Base-by-base conservation (phyloP, 371 early-diverging fungal species). In the Capillidium rhysosporum region DNA sequence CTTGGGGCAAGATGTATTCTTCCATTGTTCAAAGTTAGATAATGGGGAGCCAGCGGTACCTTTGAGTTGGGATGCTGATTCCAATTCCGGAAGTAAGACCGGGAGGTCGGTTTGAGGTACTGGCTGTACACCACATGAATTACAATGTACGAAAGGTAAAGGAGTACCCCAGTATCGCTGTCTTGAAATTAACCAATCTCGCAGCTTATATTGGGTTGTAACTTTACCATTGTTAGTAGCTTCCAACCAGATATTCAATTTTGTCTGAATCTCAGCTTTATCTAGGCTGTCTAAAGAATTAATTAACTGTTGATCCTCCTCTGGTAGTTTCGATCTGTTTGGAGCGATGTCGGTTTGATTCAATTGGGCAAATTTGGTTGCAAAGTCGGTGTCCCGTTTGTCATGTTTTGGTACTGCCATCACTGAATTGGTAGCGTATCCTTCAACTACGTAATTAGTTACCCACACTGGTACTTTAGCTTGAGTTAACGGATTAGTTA, bases 161-260 rank as follows among this genome's bases (percentile, higher is more conserved):
- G 99, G 99, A 0, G 98, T 92, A 9, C 99, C 99, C 99, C 99
- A 99, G 61, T 90, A 92, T 28, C 99, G 76, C 66, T 98, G 98
- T 45, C 99, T 76, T 0, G 96, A 95, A 10, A 99, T 65, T 0
- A 97, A 71, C 99, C 99, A 99, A 68, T 99, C 99, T 44, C 88
- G 77, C 31, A 94, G 67, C 0, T 82, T 77, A 60, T 78, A 94
- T 70, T 78, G 34, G n/a, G 25, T 21, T 24, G 29, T 34, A 3
- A 4, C 9, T 8, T 28, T 20, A 40, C 51, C 51, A 34, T 34
- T 34, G 12, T 34, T 34, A 7, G 34, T 34, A 34, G 34, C 4
- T 34, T 34, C 34, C 34, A 34, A 34, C 34, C 34, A 34, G 4
- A 12, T 7, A 34, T 34, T 34, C 9, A 49, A 18, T 12, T 31